phyloP scores from a whole-genome alignment of 2,329 filamentous ascomycete genomes.

The Colletotrichum eleusines region DNA sequence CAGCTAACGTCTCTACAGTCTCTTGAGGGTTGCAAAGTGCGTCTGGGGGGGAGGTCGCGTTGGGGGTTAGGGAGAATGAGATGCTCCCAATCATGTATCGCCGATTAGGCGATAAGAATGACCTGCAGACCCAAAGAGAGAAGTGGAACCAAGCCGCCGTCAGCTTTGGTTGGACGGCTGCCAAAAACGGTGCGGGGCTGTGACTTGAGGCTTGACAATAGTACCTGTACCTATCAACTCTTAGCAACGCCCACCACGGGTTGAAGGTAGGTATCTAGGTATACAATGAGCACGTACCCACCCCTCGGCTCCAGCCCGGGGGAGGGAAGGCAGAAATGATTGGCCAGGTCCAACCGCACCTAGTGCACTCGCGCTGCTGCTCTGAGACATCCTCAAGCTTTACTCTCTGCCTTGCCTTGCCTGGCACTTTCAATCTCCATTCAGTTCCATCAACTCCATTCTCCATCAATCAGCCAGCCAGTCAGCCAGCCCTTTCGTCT shows the following conservation, averaged over 20 bases:
- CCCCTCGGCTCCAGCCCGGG: neutral
- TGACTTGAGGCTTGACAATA: no score
- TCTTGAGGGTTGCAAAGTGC: slow-evolving; percentile 17
- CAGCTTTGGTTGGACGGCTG: neutral
- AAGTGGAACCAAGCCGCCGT: slow-evolving; percentile 1
- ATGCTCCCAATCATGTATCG: slow-evolving; percentile 37
- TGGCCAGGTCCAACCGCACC: slow-evolving; percentile 27
- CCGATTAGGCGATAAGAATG: slow-evolving; percentile 25
- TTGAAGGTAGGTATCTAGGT: no score
- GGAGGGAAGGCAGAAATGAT: slow-evolving; percentile 19
- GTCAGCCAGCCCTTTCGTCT: slow-evolving; percentile 14
- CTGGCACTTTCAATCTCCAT: slow-evolving; percentile 6
- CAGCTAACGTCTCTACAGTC: neutral
- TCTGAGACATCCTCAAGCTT: slow-evolving; percentile 39
- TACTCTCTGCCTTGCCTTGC: slow-evolving; percentile 16
- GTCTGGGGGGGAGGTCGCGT: neutral
- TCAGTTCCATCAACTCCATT: slow-evolving; percentile 13
- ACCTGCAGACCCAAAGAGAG: neutral
- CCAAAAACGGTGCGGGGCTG: neutral
- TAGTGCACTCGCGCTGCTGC: slow-evolving; percentile 19
- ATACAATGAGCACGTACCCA: slow-evolving; percentile 8
- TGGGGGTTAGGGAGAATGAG: slow-evolving; percentile 3
- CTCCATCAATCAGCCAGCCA: no score
- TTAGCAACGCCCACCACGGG: no score
- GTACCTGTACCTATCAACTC: no score